Evolutionary conservation across 1,139 yeast genomes (phyloP).

Genomic region (Meyerozyma carpophila): DNA sequence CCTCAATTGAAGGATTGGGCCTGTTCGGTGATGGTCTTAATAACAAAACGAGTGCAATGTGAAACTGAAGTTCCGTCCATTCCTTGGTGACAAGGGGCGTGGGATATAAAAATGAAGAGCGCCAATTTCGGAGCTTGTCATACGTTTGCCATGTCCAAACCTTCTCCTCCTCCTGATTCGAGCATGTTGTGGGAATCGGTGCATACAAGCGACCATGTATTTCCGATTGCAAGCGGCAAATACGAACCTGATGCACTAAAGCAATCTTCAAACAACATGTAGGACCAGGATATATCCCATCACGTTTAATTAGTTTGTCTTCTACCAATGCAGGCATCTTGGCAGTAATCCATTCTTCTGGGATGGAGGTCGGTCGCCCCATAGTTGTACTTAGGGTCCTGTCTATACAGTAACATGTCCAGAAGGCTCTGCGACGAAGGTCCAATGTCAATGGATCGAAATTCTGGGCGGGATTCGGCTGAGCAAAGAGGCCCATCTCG

Average conservation of each 20-base stretch:
- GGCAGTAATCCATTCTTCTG: conserved; percentile 2
- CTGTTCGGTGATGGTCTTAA: conserved; percentile 1
- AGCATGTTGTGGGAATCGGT: not conserved
- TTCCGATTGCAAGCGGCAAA: conserved; percentile 1
- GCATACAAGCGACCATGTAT: conserved; percentile 1
- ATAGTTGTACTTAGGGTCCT: conserved; percentile 1
- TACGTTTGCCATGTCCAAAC: conserved; percentile 2
- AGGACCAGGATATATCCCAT: not conserved
- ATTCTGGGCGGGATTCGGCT: conserved; percentile 1
- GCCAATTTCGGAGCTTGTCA: conserved; percentile 2
- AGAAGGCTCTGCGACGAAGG: conserved; percentile 1
- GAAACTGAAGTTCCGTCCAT: conserved; percentile 2
- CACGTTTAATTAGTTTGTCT: not conserved
- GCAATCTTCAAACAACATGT: conserved; percentile 1
- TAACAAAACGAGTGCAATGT: conserved; percentile 1
- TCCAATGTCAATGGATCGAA: conserved; percentile 1
- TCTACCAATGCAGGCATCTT: not conserved
- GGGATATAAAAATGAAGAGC: not conserved
- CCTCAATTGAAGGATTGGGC: conserved; percentile 1
- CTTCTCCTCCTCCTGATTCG: not conserved
- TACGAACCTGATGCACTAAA: not conserved
- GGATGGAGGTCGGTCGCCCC: conserved; percentile 1
- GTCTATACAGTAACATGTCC: conserved; percentile 2
- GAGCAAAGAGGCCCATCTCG: conserved; percentile 1
- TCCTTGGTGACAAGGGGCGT: conserved; percentile 1